Evolutionary conservation across 768 basidiomycete species (phyloP), one percentile per base, ranked within the genome.

Genomic region (Amanita exitialis): DNA sequence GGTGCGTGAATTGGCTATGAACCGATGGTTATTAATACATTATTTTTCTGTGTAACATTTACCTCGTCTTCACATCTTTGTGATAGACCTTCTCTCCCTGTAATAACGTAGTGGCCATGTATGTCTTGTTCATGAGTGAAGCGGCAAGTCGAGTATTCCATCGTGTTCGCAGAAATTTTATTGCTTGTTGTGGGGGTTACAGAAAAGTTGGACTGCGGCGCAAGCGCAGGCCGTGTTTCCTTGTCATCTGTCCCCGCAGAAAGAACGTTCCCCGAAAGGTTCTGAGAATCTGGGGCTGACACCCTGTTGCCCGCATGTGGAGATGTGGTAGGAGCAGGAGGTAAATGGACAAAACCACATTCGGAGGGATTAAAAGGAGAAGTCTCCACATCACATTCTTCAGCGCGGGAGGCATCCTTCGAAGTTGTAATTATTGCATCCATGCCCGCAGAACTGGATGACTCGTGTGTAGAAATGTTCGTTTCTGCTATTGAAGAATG

Each of bases 1-100:
- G 88, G 90, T 0, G 83, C 80, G 0, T 82, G 78, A 44, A 92
- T 92, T 0, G 89, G 90, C 82, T 86, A 49, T 6, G 39, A 34
- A 44, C 32, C 20, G 4, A 32, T 32, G 32, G 35, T 38, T 20
- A 48, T 28, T 13, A 56, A 58, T 54, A 28, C 32, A 21, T 15
- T 3, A 15, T 37, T 8, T 15, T 16, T 6, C 1, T 38, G 28
- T 18, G 10, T 3, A 27, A n/a, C 20, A 49, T 52, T 16, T 38
- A 80, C 84, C 75, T 90, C 87, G 59, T 90, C 88, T 62, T 90
- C 87, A 57, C 88, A 90, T 50, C 68, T 70, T 41, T 73, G 64
- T 18, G 90, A 58, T 25, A 72, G 69, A 0, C 86, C 87, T 59
- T 88, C 86, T 12, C 83, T 63, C 0, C 88, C 87, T 3, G 81